Base-by-base conservation (phyloP, 2,329 filamentous ascomycete genomes). In the Cryphonectria carpinicola region DNA sequence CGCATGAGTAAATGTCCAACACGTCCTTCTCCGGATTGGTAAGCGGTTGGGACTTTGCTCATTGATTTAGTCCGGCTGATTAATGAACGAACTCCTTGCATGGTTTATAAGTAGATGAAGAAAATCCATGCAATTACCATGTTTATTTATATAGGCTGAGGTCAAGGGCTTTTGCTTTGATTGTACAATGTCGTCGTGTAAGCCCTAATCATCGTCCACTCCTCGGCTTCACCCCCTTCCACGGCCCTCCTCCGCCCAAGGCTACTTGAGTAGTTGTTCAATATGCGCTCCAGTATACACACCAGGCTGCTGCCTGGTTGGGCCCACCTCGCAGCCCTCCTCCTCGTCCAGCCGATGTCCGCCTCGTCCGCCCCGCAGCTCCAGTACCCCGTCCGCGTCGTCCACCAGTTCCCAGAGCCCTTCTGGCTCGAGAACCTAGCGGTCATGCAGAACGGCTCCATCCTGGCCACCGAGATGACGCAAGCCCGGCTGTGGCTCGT, bases 381-480 rank as follows among this genome's bases (percentile, higher is more conserved):
- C 25, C 52, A 28, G 5, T 28, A 56, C 11, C 52, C 52, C n/a
- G 52, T 56, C 52, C 52, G 52, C n/a, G n/a, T 56, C 1, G 4
- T 56, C 52, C 52, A 56, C n/a, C 10, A 56, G 52, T 56, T 56
- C 52, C 52, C 52, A 14, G 52, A 28, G 11, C 52, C 52, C 52
- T 28, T 6, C n/a, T 56, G 52, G 52, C 52, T 56, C 52, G 52
- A 56, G 52, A 56, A 56, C 52, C 52, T 56, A 8, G 52, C 52
- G 10, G 52, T 56, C n/a, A 14, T 56, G 52, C 52, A 28, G 52
- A 56, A 56, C n/a, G 52, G 52, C 8, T 56, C 52, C n/a, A 28
- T 56, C 8, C 52, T 56, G 52, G 25, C n/a, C 10, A 56, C 52
- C 52, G 52, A 56, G 52, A 25, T 56, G 52, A 56, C 52, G 25